A percentile compares a stretch with the other conserved stretches of the same genome.
Evolutionary conservation across 2,329 filamentous ascomycete genomes (phyloP).

Genomic region (Epichloe gansuensis): DNA sequence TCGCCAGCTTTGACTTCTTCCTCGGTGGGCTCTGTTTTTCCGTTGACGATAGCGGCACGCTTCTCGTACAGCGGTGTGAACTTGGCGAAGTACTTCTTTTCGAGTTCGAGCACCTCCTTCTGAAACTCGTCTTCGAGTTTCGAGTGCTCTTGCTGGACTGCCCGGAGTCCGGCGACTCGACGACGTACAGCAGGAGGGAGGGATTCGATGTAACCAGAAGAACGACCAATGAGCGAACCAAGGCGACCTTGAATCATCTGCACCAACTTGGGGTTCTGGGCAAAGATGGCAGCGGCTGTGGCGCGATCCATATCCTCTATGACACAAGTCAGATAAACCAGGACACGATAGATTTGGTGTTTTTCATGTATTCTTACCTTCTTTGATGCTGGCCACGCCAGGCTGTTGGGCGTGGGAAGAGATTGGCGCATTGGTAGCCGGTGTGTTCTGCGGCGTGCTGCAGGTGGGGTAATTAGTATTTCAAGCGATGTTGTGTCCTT

Average conservation of each 20-base stretch:
- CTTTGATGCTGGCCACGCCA: conserved; percentile 86
- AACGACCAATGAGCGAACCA: conserved; percentile 80
- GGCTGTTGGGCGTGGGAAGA: conserved; percentile 95
- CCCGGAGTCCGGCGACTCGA: conserved; percentile 90
- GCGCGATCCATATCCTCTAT: conserved; percentile 83
- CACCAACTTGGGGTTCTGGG: conserved; percentile 86
- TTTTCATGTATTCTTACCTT: conserved; percentile 52
- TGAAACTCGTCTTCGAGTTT: conserved; percentile 98
- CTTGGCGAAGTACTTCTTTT: conserved; percentile 99
- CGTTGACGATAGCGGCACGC: conserved; percentile 87
- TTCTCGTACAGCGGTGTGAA: conserved; percentile 96
- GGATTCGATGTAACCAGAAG: conserved; percentile 96
- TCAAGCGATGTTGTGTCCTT: conserved; percentile 10
- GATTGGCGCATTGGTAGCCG: conserved; percentile 88
- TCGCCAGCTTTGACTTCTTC: conserved; percentile 80
- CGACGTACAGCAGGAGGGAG: conserved; percentile 80
- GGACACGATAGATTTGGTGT: not conserved
- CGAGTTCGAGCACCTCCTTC: conserved; percentile 91
- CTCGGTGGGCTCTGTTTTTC: conserved; percentile 70
- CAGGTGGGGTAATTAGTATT: conserved; percentile 28
- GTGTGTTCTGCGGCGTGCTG: conserved; percentile 97
- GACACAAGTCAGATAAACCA: conserved; percentile 1
- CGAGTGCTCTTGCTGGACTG: conserved; percentile 95
- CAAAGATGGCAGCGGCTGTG: conserved; percentile 82
- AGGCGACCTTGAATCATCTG: conserved; percentile 98